Percentiles rank a stretch among this genome's conserved stretches.
phyloP scores from a whole-genome alignment of 768 basidiomycete genomes.

The Lyophyllum semitale region DNA sequence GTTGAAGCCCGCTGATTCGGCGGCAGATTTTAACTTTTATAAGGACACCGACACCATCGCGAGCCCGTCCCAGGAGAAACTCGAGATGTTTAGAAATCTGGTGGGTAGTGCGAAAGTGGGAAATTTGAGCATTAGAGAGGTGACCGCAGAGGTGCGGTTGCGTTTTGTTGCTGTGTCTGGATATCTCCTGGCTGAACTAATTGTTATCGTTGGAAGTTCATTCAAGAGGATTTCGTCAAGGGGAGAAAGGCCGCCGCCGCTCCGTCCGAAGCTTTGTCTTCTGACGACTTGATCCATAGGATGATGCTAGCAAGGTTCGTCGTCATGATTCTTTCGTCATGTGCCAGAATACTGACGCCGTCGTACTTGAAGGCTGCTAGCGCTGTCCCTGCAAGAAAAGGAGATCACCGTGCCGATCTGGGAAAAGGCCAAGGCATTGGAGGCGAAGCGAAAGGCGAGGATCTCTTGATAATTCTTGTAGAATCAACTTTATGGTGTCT shows the following conservation, averaged over 20 bases:
- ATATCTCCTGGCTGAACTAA: not conserved
- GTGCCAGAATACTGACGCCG: not conserved
- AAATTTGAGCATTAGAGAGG: conserved; percentile 52
- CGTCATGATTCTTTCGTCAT: conserved; percentile 1
- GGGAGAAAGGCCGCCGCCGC: conserved; percentile 36
- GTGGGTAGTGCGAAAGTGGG: conserved; percentile 64
- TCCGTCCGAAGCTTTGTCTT: conserved; percentile 38
- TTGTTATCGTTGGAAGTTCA: conserved; percentile 44
- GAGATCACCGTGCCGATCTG: conserved; percentile 62
- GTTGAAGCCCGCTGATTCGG: conserved; percentile 31
- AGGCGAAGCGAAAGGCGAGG: conserved; percentile 43
- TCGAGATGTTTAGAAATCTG: conserved; percentile 59
- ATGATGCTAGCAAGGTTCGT: conserved; percentile 73
- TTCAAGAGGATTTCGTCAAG: conserved; percentile 74
- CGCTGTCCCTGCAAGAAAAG: conserved; percentile 57
- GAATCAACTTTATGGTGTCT: not conserved
- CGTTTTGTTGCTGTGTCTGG: not conserved
- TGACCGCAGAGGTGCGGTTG: conserved; percentile 58
- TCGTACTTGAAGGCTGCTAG: conserved; percentile 49
- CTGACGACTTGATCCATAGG: conserved; percentile 65
- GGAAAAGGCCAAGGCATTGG: conserved; percentile 65
- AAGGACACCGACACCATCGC: conserved; percentile 43
- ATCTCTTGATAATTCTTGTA: conserved; percentile 3
- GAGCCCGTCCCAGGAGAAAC: conserved; percentile 46
- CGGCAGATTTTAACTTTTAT: conserved; percentile 44